These are phyloP conservation scores for Candida easanensis DNA, from an alignment of 805 yeast species.

Conservation along the genomic window DNA sequence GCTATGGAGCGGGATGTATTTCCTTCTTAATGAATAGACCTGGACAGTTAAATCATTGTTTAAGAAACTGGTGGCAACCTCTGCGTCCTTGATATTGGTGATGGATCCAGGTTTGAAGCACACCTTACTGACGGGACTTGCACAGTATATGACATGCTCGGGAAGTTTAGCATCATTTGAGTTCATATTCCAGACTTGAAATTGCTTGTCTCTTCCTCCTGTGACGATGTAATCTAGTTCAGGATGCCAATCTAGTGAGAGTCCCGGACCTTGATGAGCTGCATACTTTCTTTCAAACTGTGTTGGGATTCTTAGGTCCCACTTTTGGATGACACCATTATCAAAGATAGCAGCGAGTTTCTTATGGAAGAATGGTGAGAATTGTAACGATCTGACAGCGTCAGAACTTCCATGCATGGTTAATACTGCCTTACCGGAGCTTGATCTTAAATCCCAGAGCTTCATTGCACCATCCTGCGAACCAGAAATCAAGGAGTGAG, in stretches of 20 bases:
- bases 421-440: constrained; percentile 43
- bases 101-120: constrained; percentile 54
- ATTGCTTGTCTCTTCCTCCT: constrained; percentile 88
- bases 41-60: constrained; percentile 67
- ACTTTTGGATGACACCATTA: constrained; percentile 80
- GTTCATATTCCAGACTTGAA: constrained; percentile 71
- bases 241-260: constrained; percentile 87
- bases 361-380: constrained; percentile 50
- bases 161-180: constrained; percentile 46
- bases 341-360: constrained; percentile 81
- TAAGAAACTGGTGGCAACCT: constrained; percentile 69
- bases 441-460: constrained; percentile 66
- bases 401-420: constrained; percentile 66
- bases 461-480: constrained; percentile 80
- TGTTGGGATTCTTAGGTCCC: constrained; percentile 74
- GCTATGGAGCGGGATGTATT: constrained; percentile 63
- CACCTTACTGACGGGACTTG: constrained; percentile 76
- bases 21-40: constrained; percentile 67
- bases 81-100: constrained; percentile 49
- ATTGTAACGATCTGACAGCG: constrained; percentile 57
- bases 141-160: constrained; percentile 66
- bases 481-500: constrained; percentile 50
- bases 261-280: constrained; percentile 90
- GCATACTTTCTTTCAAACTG: constrained; percentile 68
- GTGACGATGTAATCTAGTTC: constrained; percentile 76